Percentiles rank a stretch among this genome's conserved stretches.
phyloP scores from a whole-genome alignment of 495 filamentous ascomycete species.

The Lasiosphaeriaceae sp. region DNA sequence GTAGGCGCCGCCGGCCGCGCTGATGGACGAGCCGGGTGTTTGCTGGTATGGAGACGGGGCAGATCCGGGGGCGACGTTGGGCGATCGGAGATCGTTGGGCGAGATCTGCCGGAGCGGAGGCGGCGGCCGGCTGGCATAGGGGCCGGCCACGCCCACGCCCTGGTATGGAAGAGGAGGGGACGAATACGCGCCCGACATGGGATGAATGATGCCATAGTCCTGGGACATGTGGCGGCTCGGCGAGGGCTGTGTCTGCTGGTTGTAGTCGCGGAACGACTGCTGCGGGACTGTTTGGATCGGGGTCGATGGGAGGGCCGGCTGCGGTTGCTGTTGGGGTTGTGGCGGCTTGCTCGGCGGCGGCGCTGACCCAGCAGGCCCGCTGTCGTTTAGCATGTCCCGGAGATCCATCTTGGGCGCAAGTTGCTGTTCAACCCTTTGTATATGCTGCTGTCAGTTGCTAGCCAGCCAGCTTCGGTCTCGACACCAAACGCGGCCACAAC shows the following conservation, averaged over 20 bases:
- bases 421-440: neutral
- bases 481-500: conserved; percentile 5
- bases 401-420: conserved; percentile 49
- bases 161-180: conserved; percentile 42
- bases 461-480: neutral
- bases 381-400: conserved; percentile 51
- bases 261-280: conserved; percentile 45
- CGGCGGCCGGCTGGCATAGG: conserved; percentile 41
- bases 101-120: conserved; percentile 47
- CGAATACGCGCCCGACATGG: conserved; percentile 29
- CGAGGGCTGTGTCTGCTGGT: conserved; percentile 39
- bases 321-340: conserved; percentile 19
- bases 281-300: conserved; percentile 40
- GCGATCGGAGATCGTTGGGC: conserved; percentile 48
- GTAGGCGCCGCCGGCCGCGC: conserved; percentile 44
- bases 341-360: conserved; percentile 23
- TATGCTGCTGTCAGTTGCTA: neutral
- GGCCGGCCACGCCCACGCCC: conserved; percentile 19
- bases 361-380: conserved; percentile 23
- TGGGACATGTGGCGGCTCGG: conserved; percentile 36
- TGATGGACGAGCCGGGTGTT: conserved; percentile 41
- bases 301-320: conserved; percentile 42
- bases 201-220: conserved; percentile 33
- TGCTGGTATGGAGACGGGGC: conserved; percentile 53
- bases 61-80: conserved; percentile 40